phyloP scores from a whole-genome alignment of 1,139 yeast genomes.

The Debaryomyces robertsiae region DNA sequence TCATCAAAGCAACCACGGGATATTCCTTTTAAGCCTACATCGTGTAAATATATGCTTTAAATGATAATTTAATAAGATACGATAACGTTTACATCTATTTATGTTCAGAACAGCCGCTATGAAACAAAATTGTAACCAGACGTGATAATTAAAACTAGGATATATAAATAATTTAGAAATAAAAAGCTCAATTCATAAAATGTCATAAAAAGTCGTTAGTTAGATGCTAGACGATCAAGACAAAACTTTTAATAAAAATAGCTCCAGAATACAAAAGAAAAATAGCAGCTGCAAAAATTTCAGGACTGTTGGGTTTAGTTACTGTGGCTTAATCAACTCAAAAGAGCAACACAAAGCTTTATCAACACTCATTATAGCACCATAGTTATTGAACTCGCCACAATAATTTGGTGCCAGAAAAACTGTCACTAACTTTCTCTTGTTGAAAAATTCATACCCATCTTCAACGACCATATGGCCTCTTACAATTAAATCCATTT shows the following conservation, averaged over 20 bases:
- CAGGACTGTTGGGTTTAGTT: slow-evolving; percentile 9
- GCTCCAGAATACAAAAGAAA: too few relatives aligned
- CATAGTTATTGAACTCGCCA: slow-evolving; percentile 90
- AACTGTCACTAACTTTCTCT: slow-evolving; percentile 75
- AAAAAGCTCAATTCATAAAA: slow-evolving; percentile 9
- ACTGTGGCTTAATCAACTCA: slow-evolving; percentile 73
- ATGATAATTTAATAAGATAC: too few relatives aligned
- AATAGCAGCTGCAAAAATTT: slow-evolving; percentile 8
- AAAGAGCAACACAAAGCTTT: slow-evolving; percentile 77
- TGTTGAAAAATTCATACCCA: slow-evolving; percentile 85
- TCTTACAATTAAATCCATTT: slow-evolving; percentile 77
- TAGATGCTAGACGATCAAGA: neutral
- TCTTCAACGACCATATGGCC: slow-evolving; percentile 96
- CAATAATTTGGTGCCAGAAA: slow-evolving; percentile 91
- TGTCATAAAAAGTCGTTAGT: slow-evolving; percentile 8
- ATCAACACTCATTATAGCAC: slow-evolving; percentile 87
- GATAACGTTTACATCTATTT: too few relatives aligned
- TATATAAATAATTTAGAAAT: slow-evolving; percentile 6
- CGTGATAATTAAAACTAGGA: neutral
- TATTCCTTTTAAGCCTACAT: neutral
- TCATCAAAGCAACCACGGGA: too few relatives aligned
- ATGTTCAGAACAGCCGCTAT: too few relatives aligned
- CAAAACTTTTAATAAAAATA: slow-evolving; percentile 2
- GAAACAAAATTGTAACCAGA: too few relatives aligned
- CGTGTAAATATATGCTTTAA: neutral